A percentile compares a stretch with the other conserved stretches of the same genome.
Evolutionary conservation across 139 green algal genomes (phyloP).

Genomic region (Micractinium conductrix): DNA sequence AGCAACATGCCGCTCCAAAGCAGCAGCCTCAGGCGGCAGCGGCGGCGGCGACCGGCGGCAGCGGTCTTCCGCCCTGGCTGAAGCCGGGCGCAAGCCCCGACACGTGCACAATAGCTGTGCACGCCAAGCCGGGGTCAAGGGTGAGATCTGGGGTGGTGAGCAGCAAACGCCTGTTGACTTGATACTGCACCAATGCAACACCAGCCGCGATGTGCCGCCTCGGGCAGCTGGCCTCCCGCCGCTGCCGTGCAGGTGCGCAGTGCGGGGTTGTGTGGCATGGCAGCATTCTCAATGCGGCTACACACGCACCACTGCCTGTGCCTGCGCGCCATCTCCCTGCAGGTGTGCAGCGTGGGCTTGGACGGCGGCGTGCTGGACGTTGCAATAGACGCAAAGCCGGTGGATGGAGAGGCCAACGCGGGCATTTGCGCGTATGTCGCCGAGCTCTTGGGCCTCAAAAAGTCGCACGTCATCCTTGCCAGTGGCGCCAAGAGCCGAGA

Average conservation of each 20-base stretch:
- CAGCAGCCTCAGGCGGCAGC: neutral
- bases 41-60: neutral
- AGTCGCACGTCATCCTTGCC: neutral
- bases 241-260: no score
- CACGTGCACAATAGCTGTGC: neutral
- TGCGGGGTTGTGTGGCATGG: no score
- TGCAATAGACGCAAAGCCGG: conserved; percentile 14
- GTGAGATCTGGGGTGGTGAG: no score
- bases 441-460: conserved; percentile 18
- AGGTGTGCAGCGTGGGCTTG: conserved; percentile 2
- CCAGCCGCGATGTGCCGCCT: no score
- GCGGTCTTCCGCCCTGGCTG: neutral
- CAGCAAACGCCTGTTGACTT: no score
- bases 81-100: neutral
- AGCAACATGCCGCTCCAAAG: neutral
- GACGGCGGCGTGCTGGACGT: neutral
- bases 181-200: no score
- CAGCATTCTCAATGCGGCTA: no score
- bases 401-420: conserved; percentile 18
- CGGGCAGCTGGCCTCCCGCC: no score
- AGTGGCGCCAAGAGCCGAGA: conserved; percentile 15
- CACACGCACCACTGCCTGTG: no score
- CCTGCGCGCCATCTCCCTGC: no score
- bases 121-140: conserved; percentile 14
- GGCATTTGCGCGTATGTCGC: conserved; percentile 13